Conservation (phyloP, 495 filamentous ascomycete genomes). For the Patellaria atrata region DNA sequence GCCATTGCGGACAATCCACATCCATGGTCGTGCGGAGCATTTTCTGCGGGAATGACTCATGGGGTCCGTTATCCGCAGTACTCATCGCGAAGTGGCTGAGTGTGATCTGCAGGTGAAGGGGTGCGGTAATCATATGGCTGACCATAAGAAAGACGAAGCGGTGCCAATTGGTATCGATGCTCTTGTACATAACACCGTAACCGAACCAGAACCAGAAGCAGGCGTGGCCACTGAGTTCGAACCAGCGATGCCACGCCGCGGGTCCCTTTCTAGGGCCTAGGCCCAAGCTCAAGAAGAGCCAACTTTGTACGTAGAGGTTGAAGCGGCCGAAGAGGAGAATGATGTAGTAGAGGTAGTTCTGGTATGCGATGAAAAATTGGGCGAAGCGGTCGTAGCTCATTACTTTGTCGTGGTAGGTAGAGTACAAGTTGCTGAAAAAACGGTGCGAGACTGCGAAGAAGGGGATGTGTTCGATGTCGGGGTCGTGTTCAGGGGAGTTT, state of each 20-base stretch:
- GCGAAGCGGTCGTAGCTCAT: slow-evolving; percentile 75
- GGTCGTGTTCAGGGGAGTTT: slow-evolving; percentile 92
- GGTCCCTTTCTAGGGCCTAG: slow-evolving; percentile 67
- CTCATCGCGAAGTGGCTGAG: slow-evolving; percentile 96
- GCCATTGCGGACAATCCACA: slow-evolving; percentile 85
- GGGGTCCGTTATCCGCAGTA: slow-evolving; percentile 71
- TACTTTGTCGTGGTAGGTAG: slow-evolving; percentile 77
- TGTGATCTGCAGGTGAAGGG: slow-evolving; percentile 89
- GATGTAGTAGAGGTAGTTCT: slow-evolving; percentile 79
- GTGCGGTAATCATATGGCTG: slow-evolving; percentile 75
- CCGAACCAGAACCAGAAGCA: slow-evolving; percentile 96
- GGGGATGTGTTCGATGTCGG: slow-evolving; percentile 92
- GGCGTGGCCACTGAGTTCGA: slow-evolving; percentile 66
- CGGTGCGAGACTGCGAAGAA: slow-evolving; percentile 88
- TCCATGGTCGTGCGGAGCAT: slow-evolving; percentile 99
- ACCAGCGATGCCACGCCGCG: slow-evolving; percentile 79
- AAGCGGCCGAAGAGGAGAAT: slow-evolving; percentile 76
- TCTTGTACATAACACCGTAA: slow-evolving; percentile 66
- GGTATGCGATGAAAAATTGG: slow-evolving; percentile 54
- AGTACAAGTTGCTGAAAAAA: slow-evolving; percentile 60
- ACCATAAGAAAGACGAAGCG: slow-evolving; percentile 67
- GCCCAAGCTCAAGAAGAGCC: slow-evolving; percentile 62
- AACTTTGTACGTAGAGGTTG: slow-evolving; percentile 78
- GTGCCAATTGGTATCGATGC: slow-evolving; percentile 53
- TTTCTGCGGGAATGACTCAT: slow-evolving; percentile 87